A percentile compares a stretch with the other conserved stretches of the same genome.
phyloP scores from a whole-genome alignment of 257 asterid genomes.

The Paraleonurus japonicus region DNA sequence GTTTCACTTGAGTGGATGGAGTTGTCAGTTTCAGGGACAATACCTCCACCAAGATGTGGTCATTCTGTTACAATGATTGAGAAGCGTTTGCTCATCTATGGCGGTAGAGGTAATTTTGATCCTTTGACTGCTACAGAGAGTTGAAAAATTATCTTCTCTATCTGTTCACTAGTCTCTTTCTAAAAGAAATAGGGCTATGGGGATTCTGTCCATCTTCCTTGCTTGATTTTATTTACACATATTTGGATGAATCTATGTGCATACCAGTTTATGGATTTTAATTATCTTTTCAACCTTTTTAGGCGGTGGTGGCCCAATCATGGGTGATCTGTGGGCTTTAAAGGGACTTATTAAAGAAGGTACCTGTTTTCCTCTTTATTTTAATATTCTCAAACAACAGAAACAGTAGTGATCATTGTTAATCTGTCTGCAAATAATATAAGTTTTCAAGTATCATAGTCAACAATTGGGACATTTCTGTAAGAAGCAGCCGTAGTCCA shows the following conservation, averaged over 20 bases:
- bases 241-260: neutral
- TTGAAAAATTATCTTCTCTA: neutral
- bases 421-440: neutral
- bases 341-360: conserved; percentile 96
- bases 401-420: conserved; percentile 8
- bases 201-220: neutral
- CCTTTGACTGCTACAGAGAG: conserved; percentile 14
- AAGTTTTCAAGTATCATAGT: neutral
- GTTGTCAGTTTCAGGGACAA: conserved; percentile 74
- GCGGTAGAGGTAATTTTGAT: conserved; percentile 82
- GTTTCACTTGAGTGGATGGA: conserved; percentile 98
- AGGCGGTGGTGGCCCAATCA: conserved; percentile 99
- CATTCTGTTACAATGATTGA: conserved; percentile 96
- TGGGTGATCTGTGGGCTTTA: conserved; percentile 98
- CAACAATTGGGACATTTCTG: neutral
- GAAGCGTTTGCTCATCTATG: conserved; percentile 91
- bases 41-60: conserved; percentile 98
- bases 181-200: neutral
- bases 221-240: conserved; percentile 2
- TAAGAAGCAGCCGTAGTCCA: conserved; percentile 13
- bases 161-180: neutral
- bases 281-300: conserved; percentile 23
- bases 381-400: conserved; percentile 6
- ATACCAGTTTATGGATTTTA: conserved; percentile 7
- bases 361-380: conserved; percentile 26